Conservation (phyloP, 371 early-diverging fungal species). For the Lichtheimia corymbifera region DNA sequence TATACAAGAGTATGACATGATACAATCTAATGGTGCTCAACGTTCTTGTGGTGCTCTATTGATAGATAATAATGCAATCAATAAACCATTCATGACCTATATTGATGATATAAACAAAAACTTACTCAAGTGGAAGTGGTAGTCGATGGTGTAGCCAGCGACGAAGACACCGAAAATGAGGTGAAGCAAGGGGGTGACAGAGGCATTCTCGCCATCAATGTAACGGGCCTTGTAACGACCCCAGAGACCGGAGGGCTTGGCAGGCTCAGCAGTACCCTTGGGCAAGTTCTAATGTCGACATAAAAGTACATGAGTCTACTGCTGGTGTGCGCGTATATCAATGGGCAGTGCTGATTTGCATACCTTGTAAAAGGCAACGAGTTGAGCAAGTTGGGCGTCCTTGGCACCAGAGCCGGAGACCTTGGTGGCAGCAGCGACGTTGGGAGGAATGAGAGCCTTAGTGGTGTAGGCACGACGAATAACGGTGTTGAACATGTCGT, state of each 20-base stretch:
- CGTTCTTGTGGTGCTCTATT: slow-evolving; percentile 73
- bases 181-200: slow-evolving; percentile 59
- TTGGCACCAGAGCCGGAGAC: slow-evolving; percentile 39
- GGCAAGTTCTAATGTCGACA: slow-evolving; percentile 40
- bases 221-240: slow-evolving; percentile 64
- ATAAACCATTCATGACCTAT: slow-evolving; percentile 9
- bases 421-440: slow-evolving; percentile 53
- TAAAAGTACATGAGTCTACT: background rate
- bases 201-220: slow-evolving; percentile 67
- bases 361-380: slow-evolving; percentile 59
- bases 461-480: slow-evolving; percentile 59
- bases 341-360: background rate
- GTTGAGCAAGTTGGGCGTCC: slow-evolving; percentile 43
- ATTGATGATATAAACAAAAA: slow-evolving; percentile 4
- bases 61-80: slow-evolving; percentile 1
- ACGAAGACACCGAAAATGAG: slow-evolving; percentile 55
- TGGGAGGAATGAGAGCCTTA: slow-evolving; percentile 57
- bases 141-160: slow-evolving; percentile 63
- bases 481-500: slow-evolving; percentile 45
- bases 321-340: background rate
- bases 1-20: background rate
- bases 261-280: slow-evolving; percentile 45
- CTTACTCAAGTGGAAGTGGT: slow-evolving; percentile 74
- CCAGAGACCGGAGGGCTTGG: slow-evolving; percentile 51
- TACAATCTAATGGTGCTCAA: slow-evolving; percentile 59